Conservation (phyloP, 2,329 filamentous ascomycete species). For the Catunica adiposa region DNA sequence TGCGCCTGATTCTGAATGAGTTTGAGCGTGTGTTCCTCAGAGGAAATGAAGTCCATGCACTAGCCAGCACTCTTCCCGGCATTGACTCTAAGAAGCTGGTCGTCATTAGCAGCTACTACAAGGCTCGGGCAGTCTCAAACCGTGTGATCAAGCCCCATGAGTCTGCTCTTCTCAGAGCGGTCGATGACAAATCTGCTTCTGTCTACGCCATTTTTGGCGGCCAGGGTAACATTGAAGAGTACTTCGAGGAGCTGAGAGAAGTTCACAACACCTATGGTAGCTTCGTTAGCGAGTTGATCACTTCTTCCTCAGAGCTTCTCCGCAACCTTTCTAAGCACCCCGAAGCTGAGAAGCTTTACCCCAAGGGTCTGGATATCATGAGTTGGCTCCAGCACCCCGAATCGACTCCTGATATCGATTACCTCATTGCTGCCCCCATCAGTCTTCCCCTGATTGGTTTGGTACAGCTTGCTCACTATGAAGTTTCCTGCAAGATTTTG, state of each 20-base stretch:
- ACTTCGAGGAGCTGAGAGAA: conserved; percentile 92
- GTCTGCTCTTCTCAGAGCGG: conserved; percentile 80
- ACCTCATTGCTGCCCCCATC: conserved; percentile 84
- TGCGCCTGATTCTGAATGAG: conserved; percentile 85
- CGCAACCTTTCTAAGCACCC: conserved; percentile 69
- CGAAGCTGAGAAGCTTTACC: conserved; percentile 83
- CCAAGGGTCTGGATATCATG: conserved; percentile 92
- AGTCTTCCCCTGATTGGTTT: conserved; percentile 92
- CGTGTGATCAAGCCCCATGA: conserved; percentile 82
- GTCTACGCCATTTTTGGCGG: conserved; percentile 93
- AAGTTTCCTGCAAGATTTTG: conserved; percentile 80
- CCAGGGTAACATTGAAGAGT: conserved; percentile 98
- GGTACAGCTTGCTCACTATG: conserved; percentile 89
- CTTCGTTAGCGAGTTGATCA: conserved; percentile 75
- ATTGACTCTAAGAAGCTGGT: conserved; percentile 85
- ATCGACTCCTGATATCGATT: conserved; percentile 81
- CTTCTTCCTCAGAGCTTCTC: conserved; percentile 68
- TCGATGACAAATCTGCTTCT: conserved; percentile 63
- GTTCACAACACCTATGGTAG: conserved; percentile 81
- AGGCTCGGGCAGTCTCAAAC: conserved; percentile 67
- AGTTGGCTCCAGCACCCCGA: conserved; percentile 82
- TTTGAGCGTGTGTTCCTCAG: conserved; percentile 90
- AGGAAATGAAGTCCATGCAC: conserved; percentile 88
- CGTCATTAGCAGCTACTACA: conserved; percentile 82
- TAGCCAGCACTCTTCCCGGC: conserved; percentile 71